These are phyloP conservation scores for Agaricus blazei DNA, from an alignment of 768 basidiomycete species.

Conservation along the genomic window DNA sequence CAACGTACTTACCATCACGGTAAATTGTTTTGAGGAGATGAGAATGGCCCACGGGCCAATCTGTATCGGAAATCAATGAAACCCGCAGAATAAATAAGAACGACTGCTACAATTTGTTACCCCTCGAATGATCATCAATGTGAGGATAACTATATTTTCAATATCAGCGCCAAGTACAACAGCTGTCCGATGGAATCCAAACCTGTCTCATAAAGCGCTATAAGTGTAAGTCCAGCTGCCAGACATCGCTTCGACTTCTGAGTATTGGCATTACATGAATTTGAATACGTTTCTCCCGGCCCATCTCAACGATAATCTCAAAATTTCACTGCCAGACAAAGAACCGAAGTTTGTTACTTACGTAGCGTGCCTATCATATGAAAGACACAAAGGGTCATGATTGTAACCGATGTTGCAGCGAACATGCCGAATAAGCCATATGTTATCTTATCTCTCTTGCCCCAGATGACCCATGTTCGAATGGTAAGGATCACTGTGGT, in stretches of 20 bases:
- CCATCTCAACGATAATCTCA: neutral
- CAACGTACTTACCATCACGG: neutral
- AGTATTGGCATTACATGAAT: neutral
- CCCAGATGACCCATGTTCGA: conserved; percentile 2
- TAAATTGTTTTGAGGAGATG: neutral
- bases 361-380: neutral
- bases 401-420: neutral
- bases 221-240: neutral
- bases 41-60: neutral
- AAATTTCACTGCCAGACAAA: neutral
- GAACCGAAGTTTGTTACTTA: neutral
- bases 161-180: neutral
- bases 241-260: neutral
- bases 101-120: neutral
- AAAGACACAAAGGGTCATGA: neutral
- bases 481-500: conserved; percentile 3
- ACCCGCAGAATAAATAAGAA: neutral
- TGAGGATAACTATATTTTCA: neutral
- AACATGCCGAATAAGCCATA: neutral
- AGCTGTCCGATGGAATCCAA: neutral
- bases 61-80: neutral
- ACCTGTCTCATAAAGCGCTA: neutral
- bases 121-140: neutral
- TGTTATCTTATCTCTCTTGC: neutral
- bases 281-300: neutral